A percentile compares a stretch with the other conserved stretches of the same genome.
phyloP scores from a whole-genome alignment of 257 asterid species.

The Gentiana dahurica region DNA sequence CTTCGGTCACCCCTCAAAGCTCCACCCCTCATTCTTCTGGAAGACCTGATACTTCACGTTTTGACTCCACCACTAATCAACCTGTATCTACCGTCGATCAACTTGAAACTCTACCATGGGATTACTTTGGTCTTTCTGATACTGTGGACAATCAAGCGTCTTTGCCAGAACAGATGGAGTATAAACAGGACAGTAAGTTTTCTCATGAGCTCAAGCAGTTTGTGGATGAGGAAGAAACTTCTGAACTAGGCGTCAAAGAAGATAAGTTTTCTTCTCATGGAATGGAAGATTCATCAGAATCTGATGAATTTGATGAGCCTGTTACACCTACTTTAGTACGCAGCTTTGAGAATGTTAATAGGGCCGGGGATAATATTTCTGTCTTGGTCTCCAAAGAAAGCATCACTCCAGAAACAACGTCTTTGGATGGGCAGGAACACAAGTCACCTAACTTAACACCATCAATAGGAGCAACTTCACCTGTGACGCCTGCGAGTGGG shows the following conservation, averaged over 20 bases:
- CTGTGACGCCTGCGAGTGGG: constrained; percentile 32
- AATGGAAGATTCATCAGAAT: constrained; percentile 51
- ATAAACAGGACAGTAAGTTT: constrained; percentile 22
- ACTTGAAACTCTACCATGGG: constrained; percentile 76
- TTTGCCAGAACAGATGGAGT: constrained; percentile 25
- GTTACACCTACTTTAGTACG: constrained; percentile 62
- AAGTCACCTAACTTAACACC: constrained; percentile 76
- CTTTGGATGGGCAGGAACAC: constrained; percentile 32
- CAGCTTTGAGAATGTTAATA: constrained; percentile 67
- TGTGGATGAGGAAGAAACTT: constrained; percentile 30
- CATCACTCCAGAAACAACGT: constrained; percentile 29
- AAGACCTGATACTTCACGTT: constrained; percentile 34
- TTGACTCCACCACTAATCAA: constrained; percentile 30
- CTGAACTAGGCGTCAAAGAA: constrained; percentile 33
- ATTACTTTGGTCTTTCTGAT: constrained; percentile 73
- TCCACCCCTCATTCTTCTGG: constrained; percentile 45
- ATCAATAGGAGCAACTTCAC: constrained; percentile 41
- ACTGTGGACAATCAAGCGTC: constrained; percentile 54
- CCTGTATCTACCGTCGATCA: constrained; percentile 30
- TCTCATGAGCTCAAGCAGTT: constrained; percentile 23
- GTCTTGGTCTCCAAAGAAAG: constrained; percentile 16
- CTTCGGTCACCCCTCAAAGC: constrained; percentile 53
- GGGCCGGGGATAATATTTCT: constrained; percentile 26
- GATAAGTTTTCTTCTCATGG: constrained; percentile 38
- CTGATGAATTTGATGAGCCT: constrained; percentile 93